A percentile compares a stretch with the other conserved stretches of the same genome.
Evolutionary conservation across 176 grass and related monocot species (phyloP).

Genomic region (barley (Hordeum vulgare)): DNA sequence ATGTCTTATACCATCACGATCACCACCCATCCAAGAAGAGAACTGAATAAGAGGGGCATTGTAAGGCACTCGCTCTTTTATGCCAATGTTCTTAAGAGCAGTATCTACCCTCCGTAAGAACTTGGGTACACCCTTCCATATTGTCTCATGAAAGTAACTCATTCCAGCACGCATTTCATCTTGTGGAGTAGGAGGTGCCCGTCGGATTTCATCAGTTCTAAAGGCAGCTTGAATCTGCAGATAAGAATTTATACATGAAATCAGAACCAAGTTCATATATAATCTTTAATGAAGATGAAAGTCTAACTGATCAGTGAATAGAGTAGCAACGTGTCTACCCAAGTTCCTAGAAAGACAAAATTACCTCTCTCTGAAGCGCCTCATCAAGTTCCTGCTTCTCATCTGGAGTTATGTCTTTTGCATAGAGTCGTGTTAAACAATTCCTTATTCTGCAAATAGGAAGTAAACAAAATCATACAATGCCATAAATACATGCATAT

Average conservation of each 20-base stretch:
- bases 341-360: conserved; percentile 8
- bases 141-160: conserved; percentile 99
- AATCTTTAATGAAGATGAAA: conserved; percentile 1
- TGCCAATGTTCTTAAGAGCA: conserved; percentile 88
- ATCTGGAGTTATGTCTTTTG: conserved; percentile 90
- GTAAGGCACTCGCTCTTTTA: conserved; percentile 87
- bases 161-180: conserved; percentile 94
- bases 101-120: conserved; percentile 91
- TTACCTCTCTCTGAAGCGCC: conserved; percentile 88
- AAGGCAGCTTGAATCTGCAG: conserved; percentile 94
- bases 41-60: conserved; percentile 96
- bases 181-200: conserved; percentile 83
- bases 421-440: conserved; percentile 64
- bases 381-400: conserved; percentile 96
- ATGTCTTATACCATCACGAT: conserved; percentile 72
- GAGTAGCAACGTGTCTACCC: background rate
- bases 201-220: conserved; percentile 91
- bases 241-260: background rate
- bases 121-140: conserved; percentile 97
- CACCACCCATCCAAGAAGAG: conserved; percentile 98
- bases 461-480: background rate
- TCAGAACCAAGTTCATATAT: background rate
- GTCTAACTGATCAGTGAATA: background rate
- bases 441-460: conserved; percentile 63
- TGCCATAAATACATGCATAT: background rate